Base-by-base conservation (phyloP, 495 filamentous ascomycete species). In the Podospora bellae-mahoneyi region DNA sequence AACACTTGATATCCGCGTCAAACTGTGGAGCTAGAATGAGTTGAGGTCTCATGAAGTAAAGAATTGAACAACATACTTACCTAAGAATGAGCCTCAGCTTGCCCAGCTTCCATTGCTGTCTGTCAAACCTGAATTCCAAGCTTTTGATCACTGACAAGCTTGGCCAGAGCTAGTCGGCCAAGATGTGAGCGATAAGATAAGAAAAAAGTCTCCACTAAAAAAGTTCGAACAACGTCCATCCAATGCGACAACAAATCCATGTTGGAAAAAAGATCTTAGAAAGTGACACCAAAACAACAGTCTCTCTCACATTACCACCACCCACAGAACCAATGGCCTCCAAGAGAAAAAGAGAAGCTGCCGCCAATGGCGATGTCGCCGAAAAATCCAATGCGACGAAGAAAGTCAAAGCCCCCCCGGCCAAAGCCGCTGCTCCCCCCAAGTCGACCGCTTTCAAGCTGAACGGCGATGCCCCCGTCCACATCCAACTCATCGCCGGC, bases 401-500 rank as follows among this genome's bases (percentile, higher is more conserved):
- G 62, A 84, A 79, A 66, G 64, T 76, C 6, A 85, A 82, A 70
- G 68, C 70, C 15, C 65, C 60, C 20, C 48, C 54, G 63, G 26
- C 68, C 53, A 58, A 58, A 5, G 39, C 66, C 30, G 10, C 66
- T n/a, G 62, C 68, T 18, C 53, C 57, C 55, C 34, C 64, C 7
- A 30, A 54, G 16, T 56, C 74, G 1, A 65, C 68, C 5, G 53
- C 60, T 20, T 77, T 78, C 66, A 76, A 74, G 68, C 64, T 74
- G 65, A 66, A 70, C 69, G 64, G 48, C 61, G 69, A 71, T 74
- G 63, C 72, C 67, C 76, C 83, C 53, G 68, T 86, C 60, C 91
- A 87, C 0, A 82, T 98, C 63, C 95, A 98, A 76, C 89, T 99
- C 66, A 84, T 97, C 62, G 91, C 93, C 23, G 95, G 95, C 19